Evolutionary conservation across 345 rosid species (phyloP), one percentile per base, ranked within the genome.

Genomic region (Populus alba): DNA sequence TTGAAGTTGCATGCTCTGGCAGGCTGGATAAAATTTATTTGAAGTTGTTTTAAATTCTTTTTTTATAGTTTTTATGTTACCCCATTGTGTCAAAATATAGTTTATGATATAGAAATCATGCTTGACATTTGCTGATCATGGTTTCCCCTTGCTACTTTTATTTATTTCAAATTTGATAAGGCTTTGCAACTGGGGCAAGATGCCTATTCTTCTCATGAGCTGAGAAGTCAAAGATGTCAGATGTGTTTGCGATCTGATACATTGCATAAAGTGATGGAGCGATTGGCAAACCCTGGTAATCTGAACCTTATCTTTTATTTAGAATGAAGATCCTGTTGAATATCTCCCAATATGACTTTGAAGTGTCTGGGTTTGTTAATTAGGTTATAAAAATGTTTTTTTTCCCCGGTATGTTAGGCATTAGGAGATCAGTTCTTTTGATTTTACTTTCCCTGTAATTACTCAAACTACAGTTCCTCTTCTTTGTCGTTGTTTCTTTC

Each of bases 131-230:
- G 11, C 45, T 80, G 78, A 57, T 43, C 29, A 59, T 35, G 6
- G 53, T 12, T 13, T 39, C 39, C 70, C 37, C 45, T 8, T 41
- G 25, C 47, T 62, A 20, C 20, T 16, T 68, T 39, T 39, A 41
- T 67, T 39, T 35, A 23, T 43, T 35, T 45, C 18, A 41, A 37
- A 65, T 57, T 38, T 67, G 31, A n/a, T 17, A 41, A 82, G 85
- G 81, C 85, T 39, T 78, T 82, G 85, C 85, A 82, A 23, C 47
- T 82, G 79, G 85, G 85, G 67, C 81, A 78, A 75, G 81, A 78
- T 76, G 55, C 79, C 69, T 75, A 27, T 23, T 65, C 79, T 69
- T 59, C 76, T 13, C 71, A 70, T 33, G 85, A 82, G 22, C 29
- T 70, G 72, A 78, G 79, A 78, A 70, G 76, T 71, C 85, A 82